phyloP scores from a whole-genome alignment of 2,329 filamentous ascomycete genomes.

The Epichloe sibirici region DNA sequence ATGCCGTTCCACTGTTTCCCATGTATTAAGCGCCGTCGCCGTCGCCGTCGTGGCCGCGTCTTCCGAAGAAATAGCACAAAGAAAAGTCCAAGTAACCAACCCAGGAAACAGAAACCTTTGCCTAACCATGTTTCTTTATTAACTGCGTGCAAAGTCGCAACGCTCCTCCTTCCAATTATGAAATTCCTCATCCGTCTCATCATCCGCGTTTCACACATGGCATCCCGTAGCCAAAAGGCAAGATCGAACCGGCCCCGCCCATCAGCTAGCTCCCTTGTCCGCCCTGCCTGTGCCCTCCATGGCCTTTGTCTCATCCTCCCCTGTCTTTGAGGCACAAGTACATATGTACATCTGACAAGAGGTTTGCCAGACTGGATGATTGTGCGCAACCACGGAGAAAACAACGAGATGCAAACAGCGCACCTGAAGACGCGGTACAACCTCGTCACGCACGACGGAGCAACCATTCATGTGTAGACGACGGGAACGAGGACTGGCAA shows the following conservation, averaged over 20 bases:
- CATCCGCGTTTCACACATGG: neutral
- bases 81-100: too few species aligned
- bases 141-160: too few species aligned
- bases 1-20: too few species aligned
- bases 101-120: too few species aligned
- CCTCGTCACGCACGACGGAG: neutral
- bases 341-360: neutral
- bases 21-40: too few species aligned
- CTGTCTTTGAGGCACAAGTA: too few species aligned
- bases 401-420: neutral
- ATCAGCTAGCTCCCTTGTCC: neutral
- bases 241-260: neutral
- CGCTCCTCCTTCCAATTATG: too few species aligned
- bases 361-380: neutral
- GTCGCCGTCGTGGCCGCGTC: too few species aligned
- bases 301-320: neutral
- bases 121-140: too few species aligned
- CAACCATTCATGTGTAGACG: neutral
- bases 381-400: neutral
- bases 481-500: neutral
- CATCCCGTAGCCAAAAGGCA: neutral
- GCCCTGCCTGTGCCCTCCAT: neutral
- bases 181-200: too few species aligned
- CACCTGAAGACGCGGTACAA: neutral
- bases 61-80: too few species aligned